Conservation (phyloP, 768 basidiomycete species). For the Naganishia vishniacii region DNA sequence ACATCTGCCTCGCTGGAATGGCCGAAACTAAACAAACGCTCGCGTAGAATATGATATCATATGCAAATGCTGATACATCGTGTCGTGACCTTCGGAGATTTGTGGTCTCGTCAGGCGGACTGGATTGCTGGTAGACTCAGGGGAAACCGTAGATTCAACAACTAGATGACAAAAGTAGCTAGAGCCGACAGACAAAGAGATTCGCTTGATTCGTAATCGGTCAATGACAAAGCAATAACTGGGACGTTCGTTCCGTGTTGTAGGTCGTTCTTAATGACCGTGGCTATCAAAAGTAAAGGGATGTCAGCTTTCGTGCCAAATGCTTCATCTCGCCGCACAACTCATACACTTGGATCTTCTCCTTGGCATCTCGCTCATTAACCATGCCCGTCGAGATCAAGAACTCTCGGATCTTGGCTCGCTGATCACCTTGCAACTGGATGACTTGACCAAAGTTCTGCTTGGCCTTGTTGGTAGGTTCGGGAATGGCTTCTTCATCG, state of each 20-base stretch:
- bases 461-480: conserved; percentile 56
- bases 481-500: conserved; percentile 35
- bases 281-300: conserved; percentile 1
- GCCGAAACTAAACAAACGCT: no score
- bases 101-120: neutral
- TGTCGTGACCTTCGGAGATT: neutral
- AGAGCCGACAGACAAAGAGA: neutral
- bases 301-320: neutral
- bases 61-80: neutral
- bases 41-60: neutral
- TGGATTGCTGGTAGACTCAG: neutral
- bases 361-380: conserved; percentile 49
- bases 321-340: neutral
- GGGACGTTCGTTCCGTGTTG: no score
- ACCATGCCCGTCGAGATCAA: conserved; percentile 58
- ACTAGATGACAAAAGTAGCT: conserved; percentile 6
- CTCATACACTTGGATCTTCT: conserved; percentile 43
- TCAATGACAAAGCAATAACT: no score
- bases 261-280: conserved; percentile 26
- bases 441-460: conserved; percentile 94
- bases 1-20: no score
- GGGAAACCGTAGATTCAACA: neutral
- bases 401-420: conserved; percentile 81
- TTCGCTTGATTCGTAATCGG: neutral
- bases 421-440: conserved; percentile 97